Evolutionary conservation across 2,329 filamentous ascomycete species (phyloP), one percentile per base, ranked within the genome.

Genomic region (Hypoxylon sp.): DNA sequence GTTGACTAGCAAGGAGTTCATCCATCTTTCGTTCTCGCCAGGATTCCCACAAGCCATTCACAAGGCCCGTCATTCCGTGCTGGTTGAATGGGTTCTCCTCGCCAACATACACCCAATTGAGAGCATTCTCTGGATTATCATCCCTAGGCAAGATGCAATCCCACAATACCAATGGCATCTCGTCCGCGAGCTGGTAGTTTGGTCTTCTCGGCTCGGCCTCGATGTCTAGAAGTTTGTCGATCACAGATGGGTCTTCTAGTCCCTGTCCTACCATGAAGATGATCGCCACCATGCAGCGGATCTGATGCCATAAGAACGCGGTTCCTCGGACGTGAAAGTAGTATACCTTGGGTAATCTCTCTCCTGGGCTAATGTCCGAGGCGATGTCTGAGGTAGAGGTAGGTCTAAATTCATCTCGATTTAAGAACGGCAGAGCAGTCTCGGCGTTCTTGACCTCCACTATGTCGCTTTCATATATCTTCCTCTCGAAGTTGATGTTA

Each of bases 261-360:
- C 94, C 90, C 81, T 99, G 96, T 29, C 93, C 96, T 8, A 98
- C 90, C 10, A 96, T 84, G 83, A 99, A 98, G n/a, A 99, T 84
- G 5, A 98, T 85, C 14, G 91, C 89, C n/a, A 97, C 90, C 88
- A 99, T 94, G 82, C 95, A 93, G 24, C 96, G 90, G 73, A 99
- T 97, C 82, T 99, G 96, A 81, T 99, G 96, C 96, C 96, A 99
- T 51, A 99, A 83, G 80, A 99, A 99, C 1, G 94, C 96, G 6
- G 92, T 94, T 19, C 96, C 96, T 73, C 94, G 90, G 44, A 99
- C 90, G 64, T 91, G 91, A 80, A 99, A 97, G 68, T 91, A 91
- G 82, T 97, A 98, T 13, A 98, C 87, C 76, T 93, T 92, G 5
- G 90, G 86, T 59, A 80, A 76, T 5, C 65, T 68, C 3, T 56